Percentiles rank a stretch among this genome's conserved stretches.
phyloP scores from a whole-genome alignment of 73 alveolate species.

The Paramecium sonneborni region DNA sequence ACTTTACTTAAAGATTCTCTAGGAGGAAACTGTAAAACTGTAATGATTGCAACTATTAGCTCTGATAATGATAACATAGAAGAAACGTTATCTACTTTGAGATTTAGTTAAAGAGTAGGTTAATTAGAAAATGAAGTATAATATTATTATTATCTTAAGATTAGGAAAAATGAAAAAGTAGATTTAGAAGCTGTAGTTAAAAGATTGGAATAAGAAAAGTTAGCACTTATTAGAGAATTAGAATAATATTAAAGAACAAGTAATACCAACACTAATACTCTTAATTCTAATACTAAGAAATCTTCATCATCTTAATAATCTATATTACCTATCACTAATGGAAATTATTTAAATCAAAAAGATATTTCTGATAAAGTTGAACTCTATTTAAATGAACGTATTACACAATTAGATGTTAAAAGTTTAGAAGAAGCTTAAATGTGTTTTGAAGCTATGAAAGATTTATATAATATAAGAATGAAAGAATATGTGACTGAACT shows the following conservation, averaged over 20 bases:
- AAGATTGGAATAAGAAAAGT: conserved; percentile 74
- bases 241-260: conserved; percentile 55
- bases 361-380: conserved; percentile 49
- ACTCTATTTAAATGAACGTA: conserved; percentile 42
- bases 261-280: neutral
- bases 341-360: neutral
- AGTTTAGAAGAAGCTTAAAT: conserved; percentile 56
- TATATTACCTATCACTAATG: neutral
- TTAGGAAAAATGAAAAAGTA: conserved; percentile 67
- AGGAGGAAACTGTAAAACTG: conserved; percentile 98
- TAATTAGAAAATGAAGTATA: conserved; percentile 88
- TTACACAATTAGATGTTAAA: neutral
- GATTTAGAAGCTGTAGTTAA: conserved; percentile 76
- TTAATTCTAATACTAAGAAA: neutral
- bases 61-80: conserved; percentile 85
- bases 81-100: conserved; percentile 90
- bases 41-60: conserved; percentile 90
- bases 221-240: conserved; percentile 41
- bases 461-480: conserved; percentile 55
- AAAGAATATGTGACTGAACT: conserved; percentile 63
- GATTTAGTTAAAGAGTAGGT: conserved; percentile 94
- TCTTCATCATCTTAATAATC: neutral
- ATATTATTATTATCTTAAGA: conserved; percentile 47
- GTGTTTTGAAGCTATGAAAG: conserved; percentile 65
- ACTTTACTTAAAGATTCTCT: conserved; percentile 93